Conservation (phyloP, 257 asterid species). For the Buddleja alternifolia region DNA sequence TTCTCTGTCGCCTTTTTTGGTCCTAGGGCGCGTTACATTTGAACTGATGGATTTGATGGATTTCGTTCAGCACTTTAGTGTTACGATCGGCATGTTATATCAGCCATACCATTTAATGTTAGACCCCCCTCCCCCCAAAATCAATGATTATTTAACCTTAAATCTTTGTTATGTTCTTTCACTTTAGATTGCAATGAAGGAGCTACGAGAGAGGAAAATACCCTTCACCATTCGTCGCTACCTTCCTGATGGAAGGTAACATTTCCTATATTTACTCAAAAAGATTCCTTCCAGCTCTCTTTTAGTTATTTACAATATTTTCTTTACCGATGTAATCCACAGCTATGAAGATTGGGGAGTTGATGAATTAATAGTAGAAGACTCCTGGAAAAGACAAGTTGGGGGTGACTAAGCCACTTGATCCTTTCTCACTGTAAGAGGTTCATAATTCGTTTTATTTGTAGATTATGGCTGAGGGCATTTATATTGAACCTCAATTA, state of each 20-base stretch:
- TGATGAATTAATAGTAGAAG: constrained; percentile 60
- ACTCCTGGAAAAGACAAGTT: constrained; percentile 67
- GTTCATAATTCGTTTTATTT: neutral
- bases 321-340: neutral
- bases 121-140: no score
- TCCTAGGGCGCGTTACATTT: no score
- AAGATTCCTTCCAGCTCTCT: neutral
- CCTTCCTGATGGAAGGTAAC: constrained; percentile 71
- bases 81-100: no score
- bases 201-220: constrained; percentile 61
- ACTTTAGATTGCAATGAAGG: constrained; percentile 74
- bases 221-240: constrained; percentile 73
- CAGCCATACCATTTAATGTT: no score
- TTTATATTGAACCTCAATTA: neutral
- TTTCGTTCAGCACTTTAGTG: no score
- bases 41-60: no score
- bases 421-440: neutral
- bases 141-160: neutral
- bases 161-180: neutral
- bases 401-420: constrained; percentile 40
- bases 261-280: neutral
- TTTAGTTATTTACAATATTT: neutral
- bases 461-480: neutral
- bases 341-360: constrained; percentile 71
- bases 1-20: no score